Conservation (phyloP, 106 monocot genomes). For the Dioscorea zingiberensis region DNA sequence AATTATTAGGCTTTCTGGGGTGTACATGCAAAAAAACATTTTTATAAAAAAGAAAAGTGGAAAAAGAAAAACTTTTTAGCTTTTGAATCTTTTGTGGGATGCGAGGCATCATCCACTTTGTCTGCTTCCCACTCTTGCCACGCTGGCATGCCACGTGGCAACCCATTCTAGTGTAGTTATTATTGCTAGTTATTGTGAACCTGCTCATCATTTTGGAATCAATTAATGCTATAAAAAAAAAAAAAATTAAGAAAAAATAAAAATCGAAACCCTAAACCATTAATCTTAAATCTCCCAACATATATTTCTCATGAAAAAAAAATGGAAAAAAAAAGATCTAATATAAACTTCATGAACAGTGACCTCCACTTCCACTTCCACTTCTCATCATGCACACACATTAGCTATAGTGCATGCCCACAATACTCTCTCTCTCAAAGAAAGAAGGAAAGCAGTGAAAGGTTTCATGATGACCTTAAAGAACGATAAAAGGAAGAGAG, state of each 20-base stretch:
- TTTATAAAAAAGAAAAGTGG: too few species aligned
- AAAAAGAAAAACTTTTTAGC: neutral
- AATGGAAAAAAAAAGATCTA: neutral
- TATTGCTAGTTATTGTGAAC: constrained; percentile 1
- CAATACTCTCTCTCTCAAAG: too few species aligned
- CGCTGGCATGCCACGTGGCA: neutral
- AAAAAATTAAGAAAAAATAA: neutral
- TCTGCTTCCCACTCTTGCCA: neutral
- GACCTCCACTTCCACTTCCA: too few species aligned
- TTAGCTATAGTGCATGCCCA: too few species aligned
- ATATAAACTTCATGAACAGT: neutral
- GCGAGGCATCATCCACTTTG: neutral
- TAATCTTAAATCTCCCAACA: neutral
- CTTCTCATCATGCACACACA: too few species aligned
- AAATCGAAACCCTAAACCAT: neutral
- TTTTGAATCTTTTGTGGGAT: neutral
- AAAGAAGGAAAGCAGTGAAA: neutral
- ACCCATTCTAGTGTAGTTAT: constrained; percentile 6
- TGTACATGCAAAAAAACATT: neutral
- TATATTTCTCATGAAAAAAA: neutral
- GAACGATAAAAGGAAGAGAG: neutral
- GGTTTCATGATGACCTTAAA: neutral
- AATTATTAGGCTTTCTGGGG: neutral
- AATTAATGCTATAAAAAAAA: neutral
- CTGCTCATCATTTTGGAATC: constrained; percentile 27